Evolutionary conservation across 176 grass and related monocot genomes (phyloP), one percentile per base, ranked within the genome.

Genomic region (Carex parvula): DNA sequence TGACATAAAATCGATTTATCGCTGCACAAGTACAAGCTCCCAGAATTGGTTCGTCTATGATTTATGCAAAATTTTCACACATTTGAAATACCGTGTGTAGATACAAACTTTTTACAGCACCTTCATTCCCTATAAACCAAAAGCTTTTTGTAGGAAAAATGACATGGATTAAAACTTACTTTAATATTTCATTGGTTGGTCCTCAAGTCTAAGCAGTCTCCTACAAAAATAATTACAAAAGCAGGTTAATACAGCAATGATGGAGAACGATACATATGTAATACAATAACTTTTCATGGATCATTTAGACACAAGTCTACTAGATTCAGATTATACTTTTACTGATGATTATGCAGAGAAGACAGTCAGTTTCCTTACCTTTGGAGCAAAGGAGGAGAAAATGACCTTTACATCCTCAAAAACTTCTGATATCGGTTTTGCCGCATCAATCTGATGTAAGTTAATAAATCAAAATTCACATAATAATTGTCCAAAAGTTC

Each of bases 371-470:
- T 57, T 78, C 48, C 35, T 89, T 86, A 97, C 94, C 91, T 97
- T 90, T 42, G 50, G 21, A 84, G 63, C 42, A 60, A 86, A 90
- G 71, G 90, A 75, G 67, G 91, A 83, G 80, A 97, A 97, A 86
- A 97, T 92, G 8, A 57, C 77, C 77, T 94, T 92, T 32, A 97
- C 92, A 13, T 92, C 88, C 75, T 94, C 92, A 20, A 97, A 97
- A 57, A 97, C 94, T 81, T 94, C 92, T 84, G 90, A 32, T 86
- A 97, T 92, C 83, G 90, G 88, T 87, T 97, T 97, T 78, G 88
- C 80, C 64, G 94, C 94, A 88, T 89, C 58, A 21, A 97, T 93
- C 94, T 97, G 75, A 72, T 52, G 22, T 82, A 57, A 78, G 56
- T 29, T 81, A 85, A 6, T 30, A 41, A 58, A 44, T 75, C 4